Evolutionary conservation across 305 asterid genomes (phyloP), one percentile per base, ranked within the genome.

Genomic region (Solanum aculeatissimum): DNA sequence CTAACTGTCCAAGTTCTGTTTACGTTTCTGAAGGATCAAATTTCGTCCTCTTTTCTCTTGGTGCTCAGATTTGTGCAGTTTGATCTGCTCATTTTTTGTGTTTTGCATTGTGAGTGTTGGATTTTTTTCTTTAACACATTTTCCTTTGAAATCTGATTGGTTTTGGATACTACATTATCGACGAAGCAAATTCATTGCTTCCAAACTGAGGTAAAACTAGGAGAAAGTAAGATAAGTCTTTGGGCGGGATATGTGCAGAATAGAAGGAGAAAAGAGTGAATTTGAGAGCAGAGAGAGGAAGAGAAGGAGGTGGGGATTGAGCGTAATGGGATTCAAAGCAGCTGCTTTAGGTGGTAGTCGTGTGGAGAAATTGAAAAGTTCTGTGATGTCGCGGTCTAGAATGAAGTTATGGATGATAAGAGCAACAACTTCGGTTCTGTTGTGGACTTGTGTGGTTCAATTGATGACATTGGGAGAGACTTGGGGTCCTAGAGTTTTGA

Each of bases 391-490:
- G 51, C 85, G 94, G 88, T 90, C 98, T 10, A 85, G 97, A 74
- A 92, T 93, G 95, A 94, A 94, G 92, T 89, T 94, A 45, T 94
- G 98, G 98, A 90, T 90, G 86, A 90, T 94, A 63, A 89, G 98
- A 84, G 97, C 93, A 25, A 91, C 94, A 0, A 93, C 97, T 1
- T 88, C 95, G 35, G 69, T 94, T 85, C 72, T 94, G 87, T 87
- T 94, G 80, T 94, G 97, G 97, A 94, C 97, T 85, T 94, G 95
- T 82, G 87, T 94, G 83, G 97, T 94, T 89, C 98, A 93, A 88
- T 87, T 94, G 75, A 92, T 91, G 69, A 92, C 97, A 29, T 89
- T 93, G 88, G 93, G 97, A 55, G 98, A 92, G 83, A 91, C 91
- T 82, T 91, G 96, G 90, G 98, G 98, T 70, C 94, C 93, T 85